Percentiles rank a stretch among this genome's conserved stretches.
Conservation (phyloP, 2,329 filamentous ascomycete genomes). For the Leptodontidium sp. region DNA sequence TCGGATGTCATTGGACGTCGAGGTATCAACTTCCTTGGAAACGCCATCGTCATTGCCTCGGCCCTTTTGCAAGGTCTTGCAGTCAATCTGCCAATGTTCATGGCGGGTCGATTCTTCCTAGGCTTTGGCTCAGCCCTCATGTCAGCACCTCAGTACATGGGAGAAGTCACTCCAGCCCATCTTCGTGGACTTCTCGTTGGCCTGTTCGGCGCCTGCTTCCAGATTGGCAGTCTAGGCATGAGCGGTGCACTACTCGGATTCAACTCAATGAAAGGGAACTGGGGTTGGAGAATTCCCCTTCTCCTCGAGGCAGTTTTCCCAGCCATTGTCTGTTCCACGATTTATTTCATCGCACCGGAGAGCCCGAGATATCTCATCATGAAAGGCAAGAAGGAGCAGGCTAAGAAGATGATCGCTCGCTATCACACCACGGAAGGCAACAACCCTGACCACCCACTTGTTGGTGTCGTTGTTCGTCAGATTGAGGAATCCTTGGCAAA, state of each 20-base stretch:
- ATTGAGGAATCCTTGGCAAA: constrained; percentile 43
- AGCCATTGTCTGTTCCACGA: constrained; percentile 37
- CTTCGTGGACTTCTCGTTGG: constrained; percentile 57
- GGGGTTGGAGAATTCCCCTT: constrained; percentile 43
- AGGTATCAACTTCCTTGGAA: constrained; percentile 57
- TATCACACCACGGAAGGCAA: constrained; percentile 55
- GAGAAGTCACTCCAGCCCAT: constrained; percentile 57
- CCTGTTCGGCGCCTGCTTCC: constrained; percentile 54
- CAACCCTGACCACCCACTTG: constrained; percentile 35
- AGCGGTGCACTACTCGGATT: constrained; percentile 51
- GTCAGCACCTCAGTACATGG: constrained; percentile 53
- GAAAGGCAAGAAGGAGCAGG: constrained; percentile 47
- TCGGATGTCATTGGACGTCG: constrained; percentile 61
- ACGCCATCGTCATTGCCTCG: constrained; percentile 54
- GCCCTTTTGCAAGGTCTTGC: constrained; percentile 45
- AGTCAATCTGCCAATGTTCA: constrained; percentile 37
- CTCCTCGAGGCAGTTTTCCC: constrained; percentile 29
- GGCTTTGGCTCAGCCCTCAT: constrained; percentile 41
- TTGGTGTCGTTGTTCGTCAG: constrained; percentile 41
- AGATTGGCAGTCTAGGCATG: constrained; percentile 53
- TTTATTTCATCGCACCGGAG: constrained; percentile 29
- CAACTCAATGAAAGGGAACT: constrained; percentile 30
- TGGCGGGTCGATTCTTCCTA: constrained; percentile 40
- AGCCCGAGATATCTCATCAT: constrained; percentile 50
- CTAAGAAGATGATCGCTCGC: constrained; percentile 51